Evolutionary conservation across 495 filamentous ascomycete species (phyloP), one percentile per base, ranked within the genome.

Genomic region (Trichoderma erinaceum): DNA sequence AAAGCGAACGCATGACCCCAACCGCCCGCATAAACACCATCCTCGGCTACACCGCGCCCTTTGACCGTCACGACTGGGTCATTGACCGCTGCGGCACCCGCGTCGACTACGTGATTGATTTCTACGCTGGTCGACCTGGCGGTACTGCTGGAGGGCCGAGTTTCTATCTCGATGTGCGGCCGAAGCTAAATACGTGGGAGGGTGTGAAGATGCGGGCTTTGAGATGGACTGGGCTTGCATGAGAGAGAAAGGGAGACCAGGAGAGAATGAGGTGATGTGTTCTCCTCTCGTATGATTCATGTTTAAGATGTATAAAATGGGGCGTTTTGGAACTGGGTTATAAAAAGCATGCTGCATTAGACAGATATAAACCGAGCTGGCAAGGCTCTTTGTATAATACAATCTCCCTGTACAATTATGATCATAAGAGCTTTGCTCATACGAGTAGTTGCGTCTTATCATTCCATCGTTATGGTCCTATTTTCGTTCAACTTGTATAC

Each of bases 31-130:
- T 92, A 64, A 93, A 96, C 73, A 90, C 86, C 10, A 78, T 91
- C 66, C 78, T 97, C 69, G 95, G 95, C 23, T 97, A 97, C 78
- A 87, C 92, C 74, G 80, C 85, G 44, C 95, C 95, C 52, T 99
- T 99, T 76, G 95, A 99, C 79, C 84, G 95, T 64, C 95, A 99
- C 74, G 95, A 99, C 78, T 98, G 95, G 95, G 89, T 97, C 18
- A 89, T 99, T 12, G 93, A 98, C 77, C 82, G 95, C 68, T 97
- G 95, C 71, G 94, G 93, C n/a, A 89, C 86, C 71, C 83, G 83
- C 71, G 78, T 99, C 50, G 95, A 97, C 74, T 99, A 99, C 75
- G 88, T 99, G 32, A 99, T 99, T 77, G 95, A 99, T 78, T 99
- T 98, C 75, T 99, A 99, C 76, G 86, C 89, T 41, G 95, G 95